Percentiles rank a stretch among this genome's conserved stretches.
Evolutionary conservation across 805 yeast species (phyloP).

Genomic region (Saitoella complicata): DNA sequence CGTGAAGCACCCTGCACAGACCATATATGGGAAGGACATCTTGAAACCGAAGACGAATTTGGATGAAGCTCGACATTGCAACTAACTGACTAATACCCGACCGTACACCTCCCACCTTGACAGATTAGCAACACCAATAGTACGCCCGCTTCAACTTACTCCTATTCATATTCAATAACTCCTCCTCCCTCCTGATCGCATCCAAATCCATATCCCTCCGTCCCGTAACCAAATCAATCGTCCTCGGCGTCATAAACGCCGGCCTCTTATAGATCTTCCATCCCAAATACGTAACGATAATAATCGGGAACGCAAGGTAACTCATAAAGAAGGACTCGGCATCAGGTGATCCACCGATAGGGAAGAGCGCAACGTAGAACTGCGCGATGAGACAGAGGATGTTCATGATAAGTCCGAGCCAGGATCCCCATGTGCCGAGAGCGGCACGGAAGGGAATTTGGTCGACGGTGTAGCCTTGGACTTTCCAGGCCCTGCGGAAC

Average conservation of each 20-base stretch:
- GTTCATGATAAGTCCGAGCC: conserved; percentile 42
- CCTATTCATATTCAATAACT: too few species aligned
- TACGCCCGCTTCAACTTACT: too few species aligned
- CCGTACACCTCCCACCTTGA: too few species aligned
- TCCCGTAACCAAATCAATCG: conserved; percentile 48
- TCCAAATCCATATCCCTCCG: conserved; percentile 46
- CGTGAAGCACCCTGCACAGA: too few species aligned
- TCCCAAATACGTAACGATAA: neutral
- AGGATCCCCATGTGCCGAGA: conserved; percentile 53
- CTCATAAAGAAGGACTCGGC: conserved; percentile 34
- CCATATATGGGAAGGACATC: too few species aligned
- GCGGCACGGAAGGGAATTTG: conserved; percentile 51
- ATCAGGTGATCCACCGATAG: conserved; percentile 30
- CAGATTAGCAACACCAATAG: too few species aligned
- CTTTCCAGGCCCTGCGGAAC: conserved; percentile 43
- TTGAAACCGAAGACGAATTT: too few species aligned
- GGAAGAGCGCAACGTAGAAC: conserved; percentile 71
- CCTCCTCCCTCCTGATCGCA: conserved; percentile 32
- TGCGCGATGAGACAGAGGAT: conserved; percentile 51
- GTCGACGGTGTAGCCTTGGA: conserved; percentile 50
- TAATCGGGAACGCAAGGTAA: conserved; percentile 28
- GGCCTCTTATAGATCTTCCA: conserved; percentile 29
- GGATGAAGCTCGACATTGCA: too few species aligned
- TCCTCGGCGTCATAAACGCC: conserved; percentile 29
- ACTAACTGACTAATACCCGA: too few species aligned